Evolutionary conservation across 768 basidiomycete genomes (phyloP).

Genomic region (Candolleomyces eurysporus): DNA sequence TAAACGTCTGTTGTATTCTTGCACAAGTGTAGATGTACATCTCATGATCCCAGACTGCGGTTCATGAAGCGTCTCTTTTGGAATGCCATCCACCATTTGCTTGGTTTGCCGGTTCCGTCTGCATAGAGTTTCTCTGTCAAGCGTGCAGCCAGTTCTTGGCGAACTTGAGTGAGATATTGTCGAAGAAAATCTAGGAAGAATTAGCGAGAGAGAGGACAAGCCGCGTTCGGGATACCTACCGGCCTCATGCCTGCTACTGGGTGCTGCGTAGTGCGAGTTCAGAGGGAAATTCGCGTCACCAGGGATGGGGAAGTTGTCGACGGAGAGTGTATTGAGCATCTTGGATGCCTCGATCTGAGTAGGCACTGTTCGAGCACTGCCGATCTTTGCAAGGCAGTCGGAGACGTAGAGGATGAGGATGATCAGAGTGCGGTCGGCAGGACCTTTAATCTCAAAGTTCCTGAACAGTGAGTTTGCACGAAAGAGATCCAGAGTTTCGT

Average conservation of each 20-base stretch:
- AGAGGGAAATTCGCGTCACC: slow-evolving; percentile 94
- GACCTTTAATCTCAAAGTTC: slow-evolving; percentile 99
- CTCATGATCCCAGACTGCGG: slow-evolving; percentile 73
- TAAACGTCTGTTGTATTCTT: slow-evolving; percentile 6
- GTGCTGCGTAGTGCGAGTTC: slow-evolving; percentile 87
- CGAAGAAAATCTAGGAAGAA: slow-evolving; percentile 72
- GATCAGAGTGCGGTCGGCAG: slow-evolving; percentile 93
- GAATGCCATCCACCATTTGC: slow-evolving; percentile 99
- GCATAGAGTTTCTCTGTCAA: slow-evolving; percentile 88
- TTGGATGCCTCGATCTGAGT: slow-evolving; percentile 86
- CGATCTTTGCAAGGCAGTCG: slow-evolving; percentile 92
- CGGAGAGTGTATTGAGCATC: slow-evolving; percentile 84
- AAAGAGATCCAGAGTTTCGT: slow-evolving; percentile 95
- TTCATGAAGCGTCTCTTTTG: slow-evolving; percentile 97
- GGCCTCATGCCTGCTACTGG: slow-evolving; percentile 71
- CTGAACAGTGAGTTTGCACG: slow-evolving; percentile 98
- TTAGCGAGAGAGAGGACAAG: slow-evolving; percentile 9
- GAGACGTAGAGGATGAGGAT: slow-evolving; percentile 97
- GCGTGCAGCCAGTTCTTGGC: slow-evolving; percentile 87
- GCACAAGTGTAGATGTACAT: not conserved
- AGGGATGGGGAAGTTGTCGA: slow-evolving; percentile 91
- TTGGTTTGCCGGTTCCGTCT: slow-evolving; percentile 90
- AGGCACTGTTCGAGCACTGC: slow-evolving; percentile 62
- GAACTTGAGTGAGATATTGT: slow-evolving; percentile 87
- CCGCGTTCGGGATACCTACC: slow-evolving; percentile 45